A percentile compares a stretch with the other conserved stretches of the same genome.
Evolutionary conservation across 2,329 filamentous ascomycete species (phyloP).

Genomic region (Coniella vitis): DNA sequence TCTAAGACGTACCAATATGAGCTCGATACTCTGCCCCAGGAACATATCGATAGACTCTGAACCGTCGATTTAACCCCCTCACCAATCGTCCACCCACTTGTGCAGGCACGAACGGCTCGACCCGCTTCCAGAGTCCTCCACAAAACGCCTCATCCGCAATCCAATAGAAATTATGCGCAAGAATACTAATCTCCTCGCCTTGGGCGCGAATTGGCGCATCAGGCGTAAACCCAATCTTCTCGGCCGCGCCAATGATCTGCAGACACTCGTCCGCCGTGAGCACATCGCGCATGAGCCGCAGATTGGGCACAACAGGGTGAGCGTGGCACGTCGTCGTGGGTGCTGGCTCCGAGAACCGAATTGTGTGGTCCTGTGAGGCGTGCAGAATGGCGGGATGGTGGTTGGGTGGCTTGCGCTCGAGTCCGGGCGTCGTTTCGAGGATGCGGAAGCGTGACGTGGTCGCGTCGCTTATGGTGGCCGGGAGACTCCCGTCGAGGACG

Average conservation of each 20-base stretch:
- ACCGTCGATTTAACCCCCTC: constrained; percentile 60
- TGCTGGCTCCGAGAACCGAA: constrained; percentile 36
- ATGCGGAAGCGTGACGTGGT: constrained; percentile 36
- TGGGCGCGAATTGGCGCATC: constrained; percentile 61
- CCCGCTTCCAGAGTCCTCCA: constrained; percentile 55
- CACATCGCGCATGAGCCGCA: constrained; percentile 54
- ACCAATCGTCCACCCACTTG: constrained; percentile 48
- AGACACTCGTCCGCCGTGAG: constrained; percentile 56
- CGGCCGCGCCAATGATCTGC: constrained; percentile 59
- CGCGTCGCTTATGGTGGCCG: constrained; percentile 29
- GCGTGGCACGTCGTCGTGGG: constrained; percentile 46
- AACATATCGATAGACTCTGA: constrained; percentile 66
- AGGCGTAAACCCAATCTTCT: constrained; percentile 58
- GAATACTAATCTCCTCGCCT: constrained; percentile 56
- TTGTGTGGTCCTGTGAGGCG: constrained; percentile 49
- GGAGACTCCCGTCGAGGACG: constrained; percentile 51
- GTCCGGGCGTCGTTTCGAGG: constrained; percentile 55
- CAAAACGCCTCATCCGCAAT: constrained; percentile 58
- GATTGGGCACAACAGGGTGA: constrained; percentile 56
- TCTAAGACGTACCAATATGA: constrained; percentile 40
- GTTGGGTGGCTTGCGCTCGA: constrained; percentile 60
- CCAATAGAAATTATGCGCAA: constrained; percentile 72
- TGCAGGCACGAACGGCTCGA: constrained; percentile 50
- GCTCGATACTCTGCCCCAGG: constrained; percentile 65
- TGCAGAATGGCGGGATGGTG: constrained; percentile 60